These are phyloP conservation scores for Brassica carinata DNA, from an alignment of 345 rosid genomes.

Conservation along the genomic window DNA sequence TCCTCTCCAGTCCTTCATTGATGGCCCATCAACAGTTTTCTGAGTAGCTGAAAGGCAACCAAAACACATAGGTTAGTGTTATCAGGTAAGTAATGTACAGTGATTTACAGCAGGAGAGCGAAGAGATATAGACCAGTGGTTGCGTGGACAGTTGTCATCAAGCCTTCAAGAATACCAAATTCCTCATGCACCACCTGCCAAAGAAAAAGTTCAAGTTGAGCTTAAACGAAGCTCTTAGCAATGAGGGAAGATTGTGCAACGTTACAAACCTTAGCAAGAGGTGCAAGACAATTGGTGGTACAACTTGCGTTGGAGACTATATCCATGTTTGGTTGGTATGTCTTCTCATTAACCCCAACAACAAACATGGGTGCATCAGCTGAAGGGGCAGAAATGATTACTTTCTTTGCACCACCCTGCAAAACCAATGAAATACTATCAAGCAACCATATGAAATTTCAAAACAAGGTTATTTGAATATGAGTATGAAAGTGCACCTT, in stretches of 20 bases:
- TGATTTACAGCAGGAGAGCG: conserved; percentile 10
- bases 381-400: conserved; percentile 97
- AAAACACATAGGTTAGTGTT: conserved; percentile 10
- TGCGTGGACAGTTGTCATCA: conserved; percentile 99
- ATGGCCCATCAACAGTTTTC: conserved; percentile 98
- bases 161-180: conserved; percentile 92
- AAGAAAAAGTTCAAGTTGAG: conserved; percentile 1
- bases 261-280: conserved; percentile 90
- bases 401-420: conserved; percentile 97
- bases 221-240: not conserved
- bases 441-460: conserved; percentile 1
- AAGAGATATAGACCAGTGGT: conserved; percentile 70
- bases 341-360: conserved; percentile 90
- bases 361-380: conserved; percentile 99
- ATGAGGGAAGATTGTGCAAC: not conserved
- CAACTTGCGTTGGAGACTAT: conserved; percentile 99
- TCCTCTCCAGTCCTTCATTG: conserved; percentile 99
- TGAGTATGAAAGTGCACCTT: conserved; percentile 53
- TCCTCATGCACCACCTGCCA: conserved; percentile 94
- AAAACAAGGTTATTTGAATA: not conserved
- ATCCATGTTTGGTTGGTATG: conserved; percentile 86
- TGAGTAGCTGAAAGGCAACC: conserved; percentile 73
- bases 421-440: conserved; percentile 18
- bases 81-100: conserved; percentile 2
- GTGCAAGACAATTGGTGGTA: conserved; percentile 99